These are phyloP conservation scores for Fusarium robinianum DNA, from an alignment of 2,329 filamentous ascomycete species.

Conservation along the genomic window DNA sequence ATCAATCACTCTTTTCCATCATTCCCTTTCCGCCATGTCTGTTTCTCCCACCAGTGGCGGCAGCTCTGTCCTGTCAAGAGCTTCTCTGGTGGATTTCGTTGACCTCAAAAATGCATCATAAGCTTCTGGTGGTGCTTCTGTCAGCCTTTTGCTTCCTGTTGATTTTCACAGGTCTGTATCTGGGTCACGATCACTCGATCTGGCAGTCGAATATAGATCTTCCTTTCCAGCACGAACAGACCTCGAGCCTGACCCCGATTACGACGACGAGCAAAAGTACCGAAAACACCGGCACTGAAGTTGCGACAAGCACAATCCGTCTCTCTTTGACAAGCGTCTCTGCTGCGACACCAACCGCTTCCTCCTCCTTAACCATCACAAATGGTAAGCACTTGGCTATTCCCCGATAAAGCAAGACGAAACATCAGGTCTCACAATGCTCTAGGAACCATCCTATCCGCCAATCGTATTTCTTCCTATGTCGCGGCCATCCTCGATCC, in stretches of 20 bases:
- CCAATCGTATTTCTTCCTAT: conserved; percentile 32
- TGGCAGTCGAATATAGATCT: conserved; percentile 24
- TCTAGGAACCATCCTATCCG: conserved; percentile 44
- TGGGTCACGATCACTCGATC: conserved; percentile 30
- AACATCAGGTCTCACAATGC: conserved; percentile 15
- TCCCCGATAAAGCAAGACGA: background rate
- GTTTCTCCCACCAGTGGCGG: background rate
- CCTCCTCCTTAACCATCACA: no score
- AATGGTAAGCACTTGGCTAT: background rate
- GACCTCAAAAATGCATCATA: conserved; percentile 27
- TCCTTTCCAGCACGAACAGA: conserved; percentile 11
- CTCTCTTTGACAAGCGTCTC: background rate
- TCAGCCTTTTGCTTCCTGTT: conserved; percentile 27
- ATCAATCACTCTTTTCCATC: no score
- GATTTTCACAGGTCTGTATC: conserved; percentile 22
- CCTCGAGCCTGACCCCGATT: background rate
- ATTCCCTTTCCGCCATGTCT: background rate
- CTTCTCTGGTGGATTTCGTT: background rate
- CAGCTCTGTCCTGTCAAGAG: background rate
- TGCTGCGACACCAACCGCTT: no score
- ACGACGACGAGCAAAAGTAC: background rate
- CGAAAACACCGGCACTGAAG: background rate
- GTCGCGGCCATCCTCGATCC: conserved; percentile 40
- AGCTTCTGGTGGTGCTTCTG: conserved; percentile 22
- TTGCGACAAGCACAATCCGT: no score